Conservation (phyloP, 306 rosid species). For the Dryas drummondii region DNA sequence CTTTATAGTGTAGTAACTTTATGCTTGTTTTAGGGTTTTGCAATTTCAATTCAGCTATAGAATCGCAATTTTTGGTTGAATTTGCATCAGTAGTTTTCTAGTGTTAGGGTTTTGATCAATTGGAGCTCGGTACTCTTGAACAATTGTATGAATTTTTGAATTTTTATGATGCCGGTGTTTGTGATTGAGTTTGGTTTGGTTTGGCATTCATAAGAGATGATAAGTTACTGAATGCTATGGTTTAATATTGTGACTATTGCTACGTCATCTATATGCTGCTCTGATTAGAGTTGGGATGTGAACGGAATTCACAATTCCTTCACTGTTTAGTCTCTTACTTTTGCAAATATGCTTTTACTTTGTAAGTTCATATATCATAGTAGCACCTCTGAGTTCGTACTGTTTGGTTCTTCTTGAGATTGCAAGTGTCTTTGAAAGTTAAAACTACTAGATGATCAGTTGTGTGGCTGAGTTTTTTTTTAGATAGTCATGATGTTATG, state of each 20-base stretch:
- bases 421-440: not conserved
- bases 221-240: no score
- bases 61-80: not conserved
- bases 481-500: not conserved
- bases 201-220: no score
- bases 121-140: not conserved
- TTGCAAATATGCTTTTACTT: not conserved
- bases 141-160: not conserved
- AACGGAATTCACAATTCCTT: no score
- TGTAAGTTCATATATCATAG: not conserved
- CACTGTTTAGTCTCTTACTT: not conserved
- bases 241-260: no score
- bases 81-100: not conserved
- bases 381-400: not conserved
- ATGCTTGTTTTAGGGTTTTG: conserved; percentile 36
- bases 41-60: not conserved
- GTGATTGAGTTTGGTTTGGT: no score
- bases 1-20: not conserved
- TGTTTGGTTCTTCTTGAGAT: not conserved
- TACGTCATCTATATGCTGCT: no score
- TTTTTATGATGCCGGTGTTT: no score
- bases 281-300: no score
- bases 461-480: not conserved
- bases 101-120: not conserved
- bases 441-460: not conserved